Evolutionary conservation across 805 yeast species (phyloP), one percentile per base, ranked within the genome.

Genomic region (Yarrowia bubula): DNA sequence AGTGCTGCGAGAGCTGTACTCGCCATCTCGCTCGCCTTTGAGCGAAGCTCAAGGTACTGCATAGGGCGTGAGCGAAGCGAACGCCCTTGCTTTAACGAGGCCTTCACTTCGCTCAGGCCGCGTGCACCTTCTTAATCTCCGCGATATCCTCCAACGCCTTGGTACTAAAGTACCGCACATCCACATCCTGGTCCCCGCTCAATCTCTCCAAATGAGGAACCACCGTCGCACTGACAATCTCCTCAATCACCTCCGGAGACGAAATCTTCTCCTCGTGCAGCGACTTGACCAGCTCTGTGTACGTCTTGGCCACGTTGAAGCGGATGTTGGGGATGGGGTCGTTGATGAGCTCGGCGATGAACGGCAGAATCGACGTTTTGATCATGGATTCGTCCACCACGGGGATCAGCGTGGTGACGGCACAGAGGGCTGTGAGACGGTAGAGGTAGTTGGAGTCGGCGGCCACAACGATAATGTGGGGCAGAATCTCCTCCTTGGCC

Each of bases 301-400:
- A 85, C 14, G 96, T 84, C 76, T 91, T 92, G 32, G 99, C 98
- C 68, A 89, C 92, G 77, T 92, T 95, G 79, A 95, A 95, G 73
- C 98, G 84, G 68, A 95, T 92, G 76, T 95, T 95, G 71, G 99
- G 97, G 65, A 95, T 98, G 8, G 86, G 83, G 77, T 95, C 99
- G 42, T 80, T 80, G 43, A 86, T 81, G 71, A 93, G 80, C 57
- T 84, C 85, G 69, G 85, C 82, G 67, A 95, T 80, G 72, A 90
- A 92, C 28, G 98, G 97, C 71, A 92, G 79, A 50, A 92, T 83
- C 69, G 87, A 86, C 44, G 81, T 80, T 44, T 84, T 79, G 22
- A 89, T 83, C 48, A 86, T 83, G 15, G 77, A 77, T 42, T 80
- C 76, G 37, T 83, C 78, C 77, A 93, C 83, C 39, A 87, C 96